Conservation (phyloP, 805 yeast species). For the Ogataea paraovalis region DNA sequence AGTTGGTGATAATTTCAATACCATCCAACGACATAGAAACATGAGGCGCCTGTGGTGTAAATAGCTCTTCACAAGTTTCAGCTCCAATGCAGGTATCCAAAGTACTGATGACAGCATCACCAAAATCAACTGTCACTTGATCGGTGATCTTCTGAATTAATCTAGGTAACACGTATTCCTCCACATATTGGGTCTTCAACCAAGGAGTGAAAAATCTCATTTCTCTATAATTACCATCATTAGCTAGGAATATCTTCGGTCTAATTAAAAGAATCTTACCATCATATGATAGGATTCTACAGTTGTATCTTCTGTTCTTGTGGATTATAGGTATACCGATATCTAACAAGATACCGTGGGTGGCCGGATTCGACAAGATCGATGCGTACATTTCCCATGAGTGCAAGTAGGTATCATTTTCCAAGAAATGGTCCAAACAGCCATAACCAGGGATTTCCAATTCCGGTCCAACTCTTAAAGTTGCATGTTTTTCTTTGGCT, state of each 20-base stretch:
- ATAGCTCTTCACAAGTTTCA: conserved; percentile 96
- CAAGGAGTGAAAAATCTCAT: conserved; percentile 97
- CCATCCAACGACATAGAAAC: conserved; percentile 90
- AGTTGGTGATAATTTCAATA: conserved; percentile 93
- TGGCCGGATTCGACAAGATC: conserved; percentile 61
- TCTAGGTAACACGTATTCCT: conserved; percentile 69
- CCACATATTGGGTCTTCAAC: conserved; percentile 74
- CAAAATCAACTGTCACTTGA: conserved; percentile 70
- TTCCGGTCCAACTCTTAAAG: conserved; percentile 93
- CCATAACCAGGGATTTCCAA: conserved; percentile 94
- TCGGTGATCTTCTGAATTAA: conserved; percentile 60
- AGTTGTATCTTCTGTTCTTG: conserved; percentile 84
- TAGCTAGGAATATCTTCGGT: conserved; percentile 91
- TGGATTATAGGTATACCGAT: conserved; percentile 94
- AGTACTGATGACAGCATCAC: conserved; percentile 86
- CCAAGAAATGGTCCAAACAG: conserved; percentile 89
- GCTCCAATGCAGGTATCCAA: conserved; percentile 90
- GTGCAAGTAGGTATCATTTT: conserved; percentile 81
- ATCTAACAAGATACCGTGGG: conserved; percentile 77
- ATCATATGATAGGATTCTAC: conserved; percentile 79
- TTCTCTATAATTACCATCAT: conserved; percentile 97
- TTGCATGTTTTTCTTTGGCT: conserved; percentile 76
- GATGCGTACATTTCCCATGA: conserved; percentile 93
- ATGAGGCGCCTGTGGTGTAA: conserved; percentile 95
- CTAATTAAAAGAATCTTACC: conserved; percentile 79